Evolutionary conservation across 345 rosid genomes (phyloP).

Genomic region (Euphorbia tirucalli): DNA sequence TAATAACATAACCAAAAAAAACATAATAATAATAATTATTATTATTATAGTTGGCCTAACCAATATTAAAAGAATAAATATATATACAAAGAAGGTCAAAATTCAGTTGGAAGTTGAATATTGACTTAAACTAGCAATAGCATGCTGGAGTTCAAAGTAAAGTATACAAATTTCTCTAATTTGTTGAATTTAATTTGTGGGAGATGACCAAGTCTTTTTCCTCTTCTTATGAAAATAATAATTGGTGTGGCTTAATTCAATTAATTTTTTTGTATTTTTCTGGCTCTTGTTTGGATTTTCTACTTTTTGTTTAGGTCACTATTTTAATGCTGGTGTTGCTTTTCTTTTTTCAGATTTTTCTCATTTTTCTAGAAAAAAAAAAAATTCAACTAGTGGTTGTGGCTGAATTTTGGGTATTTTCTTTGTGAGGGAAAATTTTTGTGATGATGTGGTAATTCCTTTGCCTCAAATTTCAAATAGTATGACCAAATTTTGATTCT

Average conservation of each 20-base stretch:
- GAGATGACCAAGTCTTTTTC: slow-evolving; percentile 4
- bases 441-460: too few species aligned
- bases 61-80: neutral
- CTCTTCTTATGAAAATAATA: neutral
- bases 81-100: neutral
- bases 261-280: too few species aligned
- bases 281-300: slow-evolving; percentile 15
- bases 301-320: neutral
- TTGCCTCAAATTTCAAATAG: too few species aligned
- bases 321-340: neutral
- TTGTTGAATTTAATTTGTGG: neutral
- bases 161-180: neutral
- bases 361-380: neutral
- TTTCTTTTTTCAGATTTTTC: neutral
- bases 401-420: too few species aligned
- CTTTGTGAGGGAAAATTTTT: too few species aligned
- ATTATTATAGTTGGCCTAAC: slow-evolving; percentile 2
- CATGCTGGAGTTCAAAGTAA: neutral
- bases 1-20: neutral
- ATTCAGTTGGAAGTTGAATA: slow-evolving; percentile 11
- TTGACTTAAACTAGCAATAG: neutral
- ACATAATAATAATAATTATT: too few species aligned
- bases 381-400: neutral
- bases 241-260: neutral
- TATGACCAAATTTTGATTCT: too few species aligned